Base-by-base conservation (phyloP, 352 stramenopile genomes). In the Halophytophthora batemanensis region DNA sequence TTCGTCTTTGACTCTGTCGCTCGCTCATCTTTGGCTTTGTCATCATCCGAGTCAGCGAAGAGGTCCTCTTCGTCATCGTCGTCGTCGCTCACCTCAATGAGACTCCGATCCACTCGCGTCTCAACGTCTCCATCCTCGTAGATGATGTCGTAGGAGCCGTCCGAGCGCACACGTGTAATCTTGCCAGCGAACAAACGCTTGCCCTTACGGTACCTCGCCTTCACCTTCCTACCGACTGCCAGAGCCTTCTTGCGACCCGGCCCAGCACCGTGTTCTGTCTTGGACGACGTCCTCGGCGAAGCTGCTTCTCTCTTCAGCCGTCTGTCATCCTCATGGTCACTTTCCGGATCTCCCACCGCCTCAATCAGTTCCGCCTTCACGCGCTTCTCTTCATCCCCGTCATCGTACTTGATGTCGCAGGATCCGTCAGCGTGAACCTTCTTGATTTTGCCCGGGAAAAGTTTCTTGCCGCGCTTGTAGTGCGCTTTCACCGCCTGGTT, bases 51-150 rank as follows among this genome's bases (percentile, higher is more conserved):
- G 23, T 73, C 52, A 6, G 44, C 78, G 56, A 89, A 86, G 41
- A 65, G 55, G 37, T 83, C 74, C 31, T 86, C 71, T 31, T 69
- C 67, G 47, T 86, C 77, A 22, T 67, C 51, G 25, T 66, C 54
- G 13, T 49, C 17, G 5, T 56, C 40, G 12, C n/a, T 46, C 2
- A 42, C 39, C 47, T 53, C 46, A 6, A 59, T 61, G 23, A 48
- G 43, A 19, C 31, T 54, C n/a, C 34, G 28, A 22, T 57, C 50
- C 28, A 90, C 79, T 13, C 69, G 71, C 4, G 49, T 65, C 52
- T 93, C 82, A 2, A 66, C 45, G 48, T 90, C 79, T 7, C 79
- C 77, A 45, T 90, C 82, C 48, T 89, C 76, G 48, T 93, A 93
- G 14, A 56, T 39, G 37, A 93, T 61, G 53, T 90, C 77, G 36